Percentiles rank a stretch among this genome's conserved stretches.
Evolutionary conservation across 176 grass and related monocot species (phyloP).

Genomic region (Olyra latifolia): DNA sequence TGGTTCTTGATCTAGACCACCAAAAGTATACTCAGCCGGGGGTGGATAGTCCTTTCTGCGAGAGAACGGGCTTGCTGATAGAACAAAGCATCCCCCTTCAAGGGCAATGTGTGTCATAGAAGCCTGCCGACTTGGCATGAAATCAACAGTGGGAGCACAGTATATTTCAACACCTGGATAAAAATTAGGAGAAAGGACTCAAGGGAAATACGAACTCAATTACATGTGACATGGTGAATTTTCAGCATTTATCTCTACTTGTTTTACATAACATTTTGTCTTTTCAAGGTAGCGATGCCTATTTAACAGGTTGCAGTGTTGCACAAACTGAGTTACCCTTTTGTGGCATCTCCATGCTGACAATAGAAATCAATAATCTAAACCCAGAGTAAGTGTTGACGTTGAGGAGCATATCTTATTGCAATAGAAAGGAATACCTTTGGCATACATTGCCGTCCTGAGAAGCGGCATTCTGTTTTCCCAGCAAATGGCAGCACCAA

Average conservation of each 20-base stretch:
- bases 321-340: not conserved
- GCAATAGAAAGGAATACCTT: slow-evolving; percentile 59
- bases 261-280: not conserved
- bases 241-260: slow-evolving; percentile 8
- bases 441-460: slow-evolving; percentile 82
- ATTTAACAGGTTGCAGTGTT: not conserved
- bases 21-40: slow-evolving; percentile 67
- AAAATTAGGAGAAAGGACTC: slow-evolving; percentile 28
- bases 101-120: slow-evolving; percentile 90
- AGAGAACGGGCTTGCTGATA: slow-evolving; percentile 75
- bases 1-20: slow-evolving; percentile 67
- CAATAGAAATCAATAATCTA: not conserved
- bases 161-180: slow-evolving; percentile 88
- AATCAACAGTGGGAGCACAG: slow-evolving; percentile 83
- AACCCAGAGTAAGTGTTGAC: not conserved
- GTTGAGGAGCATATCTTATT: not conserved
- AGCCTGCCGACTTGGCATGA: slow-evolving; percentile 60
- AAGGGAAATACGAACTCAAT: slow-evolving; percentile 10
- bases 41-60: slow-evolving; percentile 79
- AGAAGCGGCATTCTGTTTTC: slow-evolving; percentile 94
- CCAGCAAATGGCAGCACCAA: slow-evolving; percentile 83
- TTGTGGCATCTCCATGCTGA: not conserved
- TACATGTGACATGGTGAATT: slow-evolving; percentile 17
- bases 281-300: not conserved
- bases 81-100: slow-evolving; percentile 92